These are phyloP conservation scores for Wallacemonas sp. DNA, from an alignment of 208 protist genomes.

Conservation along the genomic window DNA sequence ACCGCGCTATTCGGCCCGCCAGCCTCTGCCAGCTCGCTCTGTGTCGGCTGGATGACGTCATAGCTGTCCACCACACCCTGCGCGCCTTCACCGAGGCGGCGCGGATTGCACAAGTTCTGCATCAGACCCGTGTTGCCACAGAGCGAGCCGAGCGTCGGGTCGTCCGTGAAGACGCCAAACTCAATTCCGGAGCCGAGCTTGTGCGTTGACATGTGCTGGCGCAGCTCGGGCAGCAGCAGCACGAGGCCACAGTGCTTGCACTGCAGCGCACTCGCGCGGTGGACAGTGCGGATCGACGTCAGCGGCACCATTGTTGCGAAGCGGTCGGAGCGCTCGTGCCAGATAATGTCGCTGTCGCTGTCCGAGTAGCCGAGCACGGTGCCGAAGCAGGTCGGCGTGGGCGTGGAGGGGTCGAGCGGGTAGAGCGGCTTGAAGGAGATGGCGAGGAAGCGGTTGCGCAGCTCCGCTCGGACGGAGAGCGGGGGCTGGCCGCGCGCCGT, in stretches of 20 bases:
- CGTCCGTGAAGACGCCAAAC: slow-evolving; percentile 53
- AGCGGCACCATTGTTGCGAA: slow-evolving; percentile 60
- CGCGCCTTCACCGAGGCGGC: slow-evolving; percentile 56
- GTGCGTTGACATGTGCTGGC: slow-evolving; percentile 65
- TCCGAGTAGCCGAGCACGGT: slow-evolving; percentile 78
- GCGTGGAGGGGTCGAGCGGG: slow-evolving; percentile 12
- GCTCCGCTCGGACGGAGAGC: slow-evolving; percentile 42
- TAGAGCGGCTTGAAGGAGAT: slow-evolving; percentile 40
- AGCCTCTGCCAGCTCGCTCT: slow-evolving; percentile 27
- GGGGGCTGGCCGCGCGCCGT: slow-evolving; percentile 44
- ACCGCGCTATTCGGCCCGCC: slow-evolving; percentile 24
- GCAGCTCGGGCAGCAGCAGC: slow-evolving; percentile 49
- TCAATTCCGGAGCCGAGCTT: slow-evolving; percentile 47
- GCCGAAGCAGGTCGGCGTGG: slow-evolving; percentile 42
- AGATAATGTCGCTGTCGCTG: slow-evolving; percentile 70
- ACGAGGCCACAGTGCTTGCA: slow-evolving; percentile 73
- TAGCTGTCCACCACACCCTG: slow-evolving; percentile 67
- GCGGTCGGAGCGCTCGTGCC: slow-evolving; percentile 66
- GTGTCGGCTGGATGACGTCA: slow-evolving; percentile 32
- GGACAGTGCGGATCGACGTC: slow-evolving; percentile 40
- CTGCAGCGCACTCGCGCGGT: slow-evolving; percentile 46
- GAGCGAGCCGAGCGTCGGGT: slow-evolving; percentile 45
- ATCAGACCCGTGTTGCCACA: slow-evolving; percentile 77
- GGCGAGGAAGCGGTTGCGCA: slow-evolving; percentile 40
- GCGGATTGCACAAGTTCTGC: slow-evolving; percentile 32